Percentiles rank a stretch among this genome's conserved stretches.
phyloP scores from a whole-genome alignment of 441 rosid species.

The Jatropha podagrica region DNA sequence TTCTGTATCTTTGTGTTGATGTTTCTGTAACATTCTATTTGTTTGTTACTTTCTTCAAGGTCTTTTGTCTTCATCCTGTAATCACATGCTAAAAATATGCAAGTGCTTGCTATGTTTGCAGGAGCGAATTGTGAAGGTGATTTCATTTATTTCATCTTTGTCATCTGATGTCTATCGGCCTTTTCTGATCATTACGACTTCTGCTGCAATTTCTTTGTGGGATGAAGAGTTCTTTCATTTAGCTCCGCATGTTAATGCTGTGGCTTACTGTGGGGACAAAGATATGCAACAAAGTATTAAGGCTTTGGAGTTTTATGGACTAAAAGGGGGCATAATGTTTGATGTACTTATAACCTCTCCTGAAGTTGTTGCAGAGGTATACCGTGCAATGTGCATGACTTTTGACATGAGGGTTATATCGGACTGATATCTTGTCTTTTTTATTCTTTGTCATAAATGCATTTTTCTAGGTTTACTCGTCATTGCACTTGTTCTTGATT shows the following conservation, averaged over 20 bases:
- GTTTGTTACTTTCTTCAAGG: background rate
- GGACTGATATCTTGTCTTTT: background rate
- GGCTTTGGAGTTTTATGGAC: constrained; percentile 42
- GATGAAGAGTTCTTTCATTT: constrained; percentile 44
- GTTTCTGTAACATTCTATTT: background rate
- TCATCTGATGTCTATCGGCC: constrained; percentile 35
- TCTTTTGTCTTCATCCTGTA: background rate
- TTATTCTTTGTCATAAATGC: background rate
- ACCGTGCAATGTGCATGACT: constrained; percentile 13
- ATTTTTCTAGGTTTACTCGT: background rate
- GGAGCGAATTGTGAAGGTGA: constrained; percentile 50
- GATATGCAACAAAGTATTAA: constrained; percentile 40
- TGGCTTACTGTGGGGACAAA: constrained; percentile 48
- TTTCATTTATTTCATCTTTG: constrained; percentile 41
- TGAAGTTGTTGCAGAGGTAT: constrained; percentile 56
- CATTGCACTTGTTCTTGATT: constrained; percentile 11
- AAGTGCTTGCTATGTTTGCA: constrained; percentile 29
- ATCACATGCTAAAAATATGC: background rate
- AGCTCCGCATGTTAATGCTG: constrained; percentile 41
- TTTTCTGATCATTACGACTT: constrained; percentile 49
- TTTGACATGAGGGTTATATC: background rate
- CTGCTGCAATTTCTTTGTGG: constrained; percentile 47
- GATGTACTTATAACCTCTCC: constrained; percentile 52
- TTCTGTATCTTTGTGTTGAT: background rate
- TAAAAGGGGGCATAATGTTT: constrained; percentile 44